phyloP scores from a whole-genome alignment of 2,329 filamentous ascomycete genomes.

The Trichoderma koningiopsis region DNA sequence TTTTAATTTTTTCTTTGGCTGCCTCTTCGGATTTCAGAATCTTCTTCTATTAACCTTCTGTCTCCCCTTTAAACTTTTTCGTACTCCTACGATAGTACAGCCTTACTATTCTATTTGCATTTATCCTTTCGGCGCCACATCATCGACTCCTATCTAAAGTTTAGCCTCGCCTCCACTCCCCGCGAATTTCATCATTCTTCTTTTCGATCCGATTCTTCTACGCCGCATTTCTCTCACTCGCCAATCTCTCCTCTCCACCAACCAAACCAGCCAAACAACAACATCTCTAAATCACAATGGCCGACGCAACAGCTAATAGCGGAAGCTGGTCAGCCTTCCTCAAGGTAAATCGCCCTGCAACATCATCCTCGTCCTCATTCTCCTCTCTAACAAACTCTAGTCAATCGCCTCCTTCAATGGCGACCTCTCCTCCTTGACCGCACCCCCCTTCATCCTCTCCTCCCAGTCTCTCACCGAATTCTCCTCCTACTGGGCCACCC shows the following conservation, averaged over 20 bases:
- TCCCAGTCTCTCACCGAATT: constrained; percentile 78
- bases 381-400: constrained; percentile 37
- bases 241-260: not conserved
- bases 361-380: not conserved
- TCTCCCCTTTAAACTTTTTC: not conserved
- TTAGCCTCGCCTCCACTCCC: not conserved
- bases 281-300: constrained; percentile 31
- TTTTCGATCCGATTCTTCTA: not conserved
- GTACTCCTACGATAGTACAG: not conserved
- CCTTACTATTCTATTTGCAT: not conserved
- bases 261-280: not conserved
- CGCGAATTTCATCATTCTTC: not conserved
- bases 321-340: constrained; percentile 56
- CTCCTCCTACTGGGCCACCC: constrained; percentile 80
- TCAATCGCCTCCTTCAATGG: constrained; percentile 82
- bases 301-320: constrained; percentile 43
- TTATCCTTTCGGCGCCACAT: constrained; percentile 3
- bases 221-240: not conserved
- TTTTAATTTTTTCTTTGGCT: not conserved
- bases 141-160: not conserved
- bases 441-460: constrained; percentile 80
- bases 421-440: constrained; percentile 77
- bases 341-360: constrained; percentile 44
- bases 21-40: not conserved
- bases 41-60: not conserved